phyloP scores from a whole-genome alignment of 2,329 filamentous ascomycete genomes.

The Nigrospora osmanthi region DNA sequence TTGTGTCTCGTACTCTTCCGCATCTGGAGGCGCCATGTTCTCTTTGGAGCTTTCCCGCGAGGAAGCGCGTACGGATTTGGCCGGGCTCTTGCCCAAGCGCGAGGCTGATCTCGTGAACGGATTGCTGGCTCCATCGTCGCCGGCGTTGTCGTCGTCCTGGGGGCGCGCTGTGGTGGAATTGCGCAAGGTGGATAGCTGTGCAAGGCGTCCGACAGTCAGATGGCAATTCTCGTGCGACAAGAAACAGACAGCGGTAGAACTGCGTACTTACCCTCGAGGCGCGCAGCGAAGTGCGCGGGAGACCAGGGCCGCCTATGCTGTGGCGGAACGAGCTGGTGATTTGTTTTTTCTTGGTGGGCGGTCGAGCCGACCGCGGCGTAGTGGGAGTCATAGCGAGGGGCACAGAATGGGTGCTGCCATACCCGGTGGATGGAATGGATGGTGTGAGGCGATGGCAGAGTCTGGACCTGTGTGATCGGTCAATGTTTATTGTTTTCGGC shows the following conservation, averaged over 20 bases:
- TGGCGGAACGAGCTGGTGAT: conserved; percentile 19
- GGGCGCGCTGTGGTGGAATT: conserved; percentile 39
- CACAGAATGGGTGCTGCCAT: too few species aligned
- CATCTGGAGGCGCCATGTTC: conserved; percentile 50
- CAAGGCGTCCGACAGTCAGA: too few species aligned
- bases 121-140: conserved; percentile 28
- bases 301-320: conserved; percentile 15
- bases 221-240: background rate
- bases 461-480: too few species aligned
- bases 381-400: conserved; percentile 4
- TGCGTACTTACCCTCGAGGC: conserved; percentile 18
- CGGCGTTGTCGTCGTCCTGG: conserved; percentile 52
- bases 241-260: background rate
- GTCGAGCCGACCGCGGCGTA: conserved; percentile 2
- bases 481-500: too few species aligned
- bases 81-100: conserved; percentile 29
- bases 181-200: conserved; percentile 35
- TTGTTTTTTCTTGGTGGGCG: conserved; percentile 4
- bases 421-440: too few species aligned
- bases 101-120: conserved; percentile 26
- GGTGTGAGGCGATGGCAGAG: too few species aligned
- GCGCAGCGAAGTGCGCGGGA: conserved; percentile 12
- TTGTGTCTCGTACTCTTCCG: conserved; percentile 51
- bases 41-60: conserved; percentile 53
- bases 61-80: conserved; percentile 31